Evolutionary conservation across 768 basidiomycete species (phyloP), one percentile per base, ranked within the genome.

Genomic region (Amanita fuliginea): DNA sequence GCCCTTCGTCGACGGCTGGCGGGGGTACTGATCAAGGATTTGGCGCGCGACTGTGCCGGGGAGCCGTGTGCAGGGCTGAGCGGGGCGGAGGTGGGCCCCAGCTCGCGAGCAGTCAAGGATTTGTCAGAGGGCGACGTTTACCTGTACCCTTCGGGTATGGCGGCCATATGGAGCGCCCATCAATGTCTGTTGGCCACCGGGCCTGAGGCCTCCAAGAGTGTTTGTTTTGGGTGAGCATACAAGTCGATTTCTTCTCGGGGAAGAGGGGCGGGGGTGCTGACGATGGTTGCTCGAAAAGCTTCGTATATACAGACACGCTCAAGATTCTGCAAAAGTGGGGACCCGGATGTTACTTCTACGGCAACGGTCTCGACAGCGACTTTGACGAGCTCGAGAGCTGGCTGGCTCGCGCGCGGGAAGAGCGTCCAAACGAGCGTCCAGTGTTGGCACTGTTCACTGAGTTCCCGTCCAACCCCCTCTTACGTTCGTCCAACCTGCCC

Each of bases 311-410:
- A 7, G 95, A 98, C 60, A 97, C 95, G 4, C 76, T 95, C 51
- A 97, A 97, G 64, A 77, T 94, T 35, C 71, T 98, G 1, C 73
- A 93, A 57, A 97, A 99, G 65, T 98, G 93, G 92, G 95, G 95
- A 1, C 89, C 88, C 2, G 95, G 95, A 1, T 90, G 83, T 55
- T 75, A 91, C 61, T 94, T 97, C 70, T 74, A 90, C 40, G 94
- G 92, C 5, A 70, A 77, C 53, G 94, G 94, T 0, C 64, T 83
- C 6, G 81, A 89, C 50, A 63, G 73, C 13, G 89, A 92, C 51
- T 75, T 96, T 16, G 80, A 84, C 56, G 71, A 75, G 24, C 71
- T 98, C 0, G 85, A 89, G 54, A 61, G 55, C 6, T 63, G 89
- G 2, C 72, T 95, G 14, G 68, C 72, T 42, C 59, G 65, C 7